Conservation (phyloP, 306 rosid species). For the Begonia fuchsioides region DNA sequence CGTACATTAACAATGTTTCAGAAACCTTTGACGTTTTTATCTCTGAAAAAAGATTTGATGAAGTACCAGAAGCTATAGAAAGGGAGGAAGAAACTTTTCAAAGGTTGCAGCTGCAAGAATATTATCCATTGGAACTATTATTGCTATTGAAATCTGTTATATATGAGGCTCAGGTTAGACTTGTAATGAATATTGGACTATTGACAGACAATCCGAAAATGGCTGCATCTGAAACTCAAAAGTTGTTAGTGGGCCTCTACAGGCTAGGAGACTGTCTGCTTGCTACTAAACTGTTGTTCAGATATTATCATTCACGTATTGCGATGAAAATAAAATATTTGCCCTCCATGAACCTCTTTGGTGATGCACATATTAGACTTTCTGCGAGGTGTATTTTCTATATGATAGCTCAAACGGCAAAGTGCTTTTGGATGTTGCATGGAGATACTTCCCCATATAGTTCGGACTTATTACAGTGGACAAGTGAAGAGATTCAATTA, state of each 20-base stretch:
- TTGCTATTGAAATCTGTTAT: conserved; percentile 21
- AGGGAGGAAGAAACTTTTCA: conserved; percentile 33
- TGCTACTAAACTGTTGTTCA: conserved; percentile 36
- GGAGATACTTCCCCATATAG: conserved; percentile 38
- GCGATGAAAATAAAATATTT: conserved; percentile 17
- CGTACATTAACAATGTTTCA: conserved; percentile 27
- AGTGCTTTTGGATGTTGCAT: conserved; percentile 34
- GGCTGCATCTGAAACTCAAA: conserved; percentile 32
- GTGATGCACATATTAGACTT: conserved; percentile 27
- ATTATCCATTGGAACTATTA: conserved; percentile 12
- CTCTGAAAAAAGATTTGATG: conserved; percentile 41
- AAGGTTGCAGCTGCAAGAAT: conserved; percentile 22
- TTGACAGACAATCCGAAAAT: conserved; percentile 33
- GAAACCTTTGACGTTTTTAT: conserved; percentile 45
- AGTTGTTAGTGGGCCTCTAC: conserved; percentile 29
- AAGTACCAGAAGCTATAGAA: conserved; percentile 42
- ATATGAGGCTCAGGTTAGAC: conserved; percentile 33
- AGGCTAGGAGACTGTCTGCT: conserved; percentile 44
- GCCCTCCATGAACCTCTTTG: conserved; percentile 20
- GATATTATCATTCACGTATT: conserved; percentile 37
- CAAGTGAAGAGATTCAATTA: conserved; percentile 30
- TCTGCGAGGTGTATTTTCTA: conserved; percentile 53
- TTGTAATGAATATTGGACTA: conserved; percentile 17
- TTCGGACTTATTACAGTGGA: conserved; percentile 39
- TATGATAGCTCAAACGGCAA: conserved; percentile 54